Conservation (phyloP, 192 early-diverging fungal species). For the Backusella luteola region DNA sequence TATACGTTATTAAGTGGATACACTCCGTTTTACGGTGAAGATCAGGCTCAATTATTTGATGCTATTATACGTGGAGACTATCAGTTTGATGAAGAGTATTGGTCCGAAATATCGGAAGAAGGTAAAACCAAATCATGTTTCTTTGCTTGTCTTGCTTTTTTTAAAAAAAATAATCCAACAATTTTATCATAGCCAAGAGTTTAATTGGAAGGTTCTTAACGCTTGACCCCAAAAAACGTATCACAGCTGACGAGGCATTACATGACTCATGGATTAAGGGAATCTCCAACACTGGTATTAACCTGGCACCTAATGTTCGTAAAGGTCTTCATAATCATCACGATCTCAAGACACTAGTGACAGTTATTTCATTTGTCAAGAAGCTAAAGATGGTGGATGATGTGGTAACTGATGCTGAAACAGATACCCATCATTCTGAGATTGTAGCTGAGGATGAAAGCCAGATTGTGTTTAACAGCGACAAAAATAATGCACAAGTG, state of each 20-base stretch:
- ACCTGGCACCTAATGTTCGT: constrained; percentile 15
- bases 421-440: not conserved
- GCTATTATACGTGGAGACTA: constrained; percentile 63
- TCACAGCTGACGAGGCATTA: constrained; percentile 79
- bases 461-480: not conserved
- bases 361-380: constrained; percentile 3
- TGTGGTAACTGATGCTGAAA: not conserved
- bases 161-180: not conserved
- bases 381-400: not conserved
- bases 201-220: constrained; percentile 67
- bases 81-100: constrained; percentile 65
- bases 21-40: constrained; percentile 63
- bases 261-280: constrained; percentile 79
- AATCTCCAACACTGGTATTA: constrained; percentile 24
- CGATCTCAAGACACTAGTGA: constrained; percentile 8
- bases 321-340: constrained; percentile 7
- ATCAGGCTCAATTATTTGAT: constrained; percentile 57
- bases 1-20: constrained; percentile 76
- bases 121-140: constrained; percentile 21
- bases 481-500: not conserved
- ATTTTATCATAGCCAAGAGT: constrained; percentile 54
- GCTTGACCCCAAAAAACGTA: constrained; percentile 64
- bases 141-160: not conserved
- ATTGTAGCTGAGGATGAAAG: not conserved
- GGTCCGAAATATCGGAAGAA: constrained; percentile 76